phyloP scores from a whole-genome alignment of 306 rosid genomes.

The Begonia loranthoides region DNA sequence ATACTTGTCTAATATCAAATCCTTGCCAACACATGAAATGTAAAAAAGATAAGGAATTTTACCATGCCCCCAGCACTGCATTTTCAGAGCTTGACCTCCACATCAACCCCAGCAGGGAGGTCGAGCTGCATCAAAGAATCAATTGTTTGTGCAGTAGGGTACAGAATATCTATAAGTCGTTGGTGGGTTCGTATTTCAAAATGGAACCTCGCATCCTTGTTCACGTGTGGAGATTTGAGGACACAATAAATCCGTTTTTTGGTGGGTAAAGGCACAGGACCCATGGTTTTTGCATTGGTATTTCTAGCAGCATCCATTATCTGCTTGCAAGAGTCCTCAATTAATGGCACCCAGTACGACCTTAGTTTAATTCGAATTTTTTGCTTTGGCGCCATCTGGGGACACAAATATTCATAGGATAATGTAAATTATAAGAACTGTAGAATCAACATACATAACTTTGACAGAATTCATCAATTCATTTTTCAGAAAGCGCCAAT shows the following conservation, averaged over 20 bases:
- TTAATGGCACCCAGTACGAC: conserved; percentile 79
- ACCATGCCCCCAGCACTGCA: conserved; percentile 13
- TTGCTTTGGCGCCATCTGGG: conserved; percentile 83
- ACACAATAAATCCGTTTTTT: conserved; percentile 73
- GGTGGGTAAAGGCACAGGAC: conserved; percentile 98
- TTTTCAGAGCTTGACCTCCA: conserved; percentile 86
- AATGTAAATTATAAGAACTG: no score
- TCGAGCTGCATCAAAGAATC: conserved; percentile 94
- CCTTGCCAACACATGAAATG: no score
- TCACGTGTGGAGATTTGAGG: conserved; percentile 87
- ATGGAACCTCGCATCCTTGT: conserved; percentile 92
- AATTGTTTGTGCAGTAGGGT: conserved; percentile 94
- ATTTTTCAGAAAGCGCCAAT: no score
- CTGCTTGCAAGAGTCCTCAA: conserved; percentile 99
- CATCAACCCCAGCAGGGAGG: conserved; percentile 97
- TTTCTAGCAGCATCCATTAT: conserved; percentile 85
- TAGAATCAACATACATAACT: no score
- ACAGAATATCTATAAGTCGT: conserved; percentile 80
- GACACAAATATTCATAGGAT: conserved; percentile 7
- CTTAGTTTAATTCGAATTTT: conserved; percentile 92
- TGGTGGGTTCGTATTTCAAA: conserved; percentile 96
- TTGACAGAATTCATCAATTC: no score
- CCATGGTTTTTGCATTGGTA: conserved; percentile 93
- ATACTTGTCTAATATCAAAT: no score
- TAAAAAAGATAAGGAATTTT: conserved; percentile 4